Base-by-base conservation (phyloP, 2,329 filamentous ascomycete species). In the Aspergillus proliferans region DNA sequence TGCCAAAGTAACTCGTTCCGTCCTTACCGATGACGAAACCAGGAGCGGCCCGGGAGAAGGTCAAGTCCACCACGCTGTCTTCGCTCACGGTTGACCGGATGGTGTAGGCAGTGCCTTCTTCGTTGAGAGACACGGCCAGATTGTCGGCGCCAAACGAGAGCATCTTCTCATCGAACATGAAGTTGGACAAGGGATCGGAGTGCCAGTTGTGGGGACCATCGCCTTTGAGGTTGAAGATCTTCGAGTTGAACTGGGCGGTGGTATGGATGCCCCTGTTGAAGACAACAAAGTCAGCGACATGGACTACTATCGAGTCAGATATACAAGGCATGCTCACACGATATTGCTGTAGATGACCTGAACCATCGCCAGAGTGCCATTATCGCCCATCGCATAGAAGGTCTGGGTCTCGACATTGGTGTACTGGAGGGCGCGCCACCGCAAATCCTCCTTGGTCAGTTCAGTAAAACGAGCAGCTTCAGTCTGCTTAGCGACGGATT, bases 301-400 rank as follows among this genome's bases (percentile, higher is more conserved):
- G 38, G 14, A 24, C 48, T 40, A 14, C 21, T 38, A 18, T 12
- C 6, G 12, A 19, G 33, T 5, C 33, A 30, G 33, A 26, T 18
- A 43, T 7, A 4, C 34, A 30, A 7, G 34, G 28, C 24, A 58
- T 40, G 7, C 85, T 72, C 84, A 96, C 91, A 83, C 86, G 68
- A 98, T 87, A 73, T 95, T 96, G 77, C 88, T 97, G 78, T 97
- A 95, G 69, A 98, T 95, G 72, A 97, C 80, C 78, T 98, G 93
- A 52, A 82, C 83, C 71, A 95, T 81, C 47, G 80, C 88, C 56
- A 91, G 71, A 55, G 85, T 79, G 45, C 93, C 93, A 52, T 76
- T 82, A 54, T 95, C 87, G 48, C 86, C 78, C 71, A 85, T 85
- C 64, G 96, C 74, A 75, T 98, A 98, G 75, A 96, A 98, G 54